These are phyloP conservation scores for Tephrocybe rancida DNA, from an alignment of 768 basidiomycete genomes.

Conservation along the genomic window DNA sequence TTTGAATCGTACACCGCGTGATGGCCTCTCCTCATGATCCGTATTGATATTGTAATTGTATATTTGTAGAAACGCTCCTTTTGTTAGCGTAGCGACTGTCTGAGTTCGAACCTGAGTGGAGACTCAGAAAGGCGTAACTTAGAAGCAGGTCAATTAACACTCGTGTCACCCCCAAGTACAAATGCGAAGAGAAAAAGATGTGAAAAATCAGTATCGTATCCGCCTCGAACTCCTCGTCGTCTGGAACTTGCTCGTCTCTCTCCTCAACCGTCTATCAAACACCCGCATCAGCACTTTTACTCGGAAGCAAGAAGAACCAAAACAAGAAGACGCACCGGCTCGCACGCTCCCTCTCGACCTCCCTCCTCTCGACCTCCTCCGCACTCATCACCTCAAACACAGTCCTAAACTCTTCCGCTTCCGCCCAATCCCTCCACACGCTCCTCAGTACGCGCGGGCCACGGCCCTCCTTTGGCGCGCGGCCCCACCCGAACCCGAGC, in stretches of 20 bases:
- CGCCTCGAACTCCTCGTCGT: constrained; percentile 41
- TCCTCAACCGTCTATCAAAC: constrained; percentile 32
- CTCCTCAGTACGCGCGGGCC: constrained; percentile 84
- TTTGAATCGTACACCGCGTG: too few relatives aligned
- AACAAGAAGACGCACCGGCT: constrained; percentile 50
- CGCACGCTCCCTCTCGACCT: constrained; percentile 85
- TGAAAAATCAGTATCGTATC: constrained; percentile 22
- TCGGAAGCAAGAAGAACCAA: not conserved
- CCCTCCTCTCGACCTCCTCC: constrained; percentile 91
- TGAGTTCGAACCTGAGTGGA: too few relatives aligned
- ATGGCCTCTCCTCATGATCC: too few relatives aligned
- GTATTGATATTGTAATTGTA: too few relatives aligned
- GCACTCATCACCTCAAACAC: constrained; percentile 82
- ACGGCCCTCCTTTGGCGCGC: constrained; percentile 74
- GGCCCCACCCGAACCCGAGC: constrained; percentile 72
- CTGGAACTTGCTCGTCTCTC: constrained; percentile 46
- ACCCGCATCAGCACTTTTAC: not conserved
- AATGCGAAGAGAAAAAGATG: not conserved
- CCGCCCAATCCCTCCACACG: constrained; percentile 95
- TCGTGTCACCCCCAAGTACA: too few relatives aligned
- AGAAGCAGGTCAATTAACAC: too few relatives aligned
- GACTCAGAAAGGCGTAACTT: too few relatives aligned
- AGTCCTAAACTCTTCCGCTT: constrained; percentile 89
- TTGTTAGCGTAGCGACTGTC: too few relatives aligned
- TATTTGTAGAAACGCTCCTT: too few relatives aligned